phyloP scores from a whole-genome alignment of 345 rosid genomes.

The Erucastrum elatum region DNA sequence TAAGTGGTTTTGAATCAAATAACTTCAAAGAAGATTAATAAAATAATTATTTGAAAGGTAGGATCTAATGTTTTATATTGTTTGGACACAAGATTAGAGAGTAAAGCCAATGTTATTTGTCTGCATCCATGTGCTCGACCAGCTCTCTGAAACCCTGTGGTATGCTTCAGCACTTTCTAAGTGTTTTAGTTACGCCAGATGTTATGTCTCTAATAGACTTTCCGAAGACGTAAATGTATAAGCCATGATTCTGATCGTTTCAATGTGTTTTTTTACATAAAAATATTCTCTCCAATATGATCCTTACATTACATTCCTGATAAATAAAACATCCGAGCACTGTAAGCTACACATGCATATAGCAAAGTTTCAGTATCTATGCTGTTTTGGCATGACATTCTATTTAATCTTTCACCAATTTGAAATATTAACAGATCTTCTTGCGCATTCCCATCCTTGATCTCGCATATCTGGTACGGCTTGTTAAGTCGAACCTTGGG shows the following conservation, averaged over 20 bases:
- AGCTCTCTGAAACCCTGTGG: no score
- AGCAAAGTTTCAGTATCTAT: conserved; percentile 17
- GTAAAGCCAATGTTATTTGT: no score
- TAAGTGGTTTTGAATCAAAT: no score
- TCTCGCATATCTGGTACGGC: conserved; percentile 64
- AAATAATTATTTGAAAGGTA: no score
- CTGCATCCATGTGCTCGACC: no score
- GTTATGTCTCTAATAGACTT: no score
- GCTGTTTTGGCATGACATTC: conserved; percentile 15
- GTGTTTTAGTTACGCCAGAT: no score
- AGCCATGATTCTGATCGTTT: background rate
- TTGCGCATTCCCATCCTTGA: conserved; percentile 85
- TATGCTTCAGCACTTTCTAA: no score
- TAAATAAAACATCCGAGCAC: conserved; percentile 10
- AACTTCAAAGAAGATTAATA: no score
- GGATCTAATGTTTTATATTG: no score
- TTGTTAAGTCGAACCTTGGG: conserved; percentile 40
- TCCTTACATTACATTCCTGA: background rate
- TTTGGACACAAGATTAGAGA: no score
- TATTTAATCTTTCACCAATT: conserved; percentile 16
- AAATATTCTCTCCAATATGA: conserved; percentile 4
- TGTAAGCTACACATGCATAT: conserved; percentile 22
- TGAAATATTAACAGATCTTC: conserved; percentile 25
- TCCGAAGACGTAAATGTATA: no score
- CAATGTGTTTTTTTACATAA: background rate